phyloP scores from a whole-genome alignment of 139 green algal genomes.

The Penium margaritaceum region DNA sequence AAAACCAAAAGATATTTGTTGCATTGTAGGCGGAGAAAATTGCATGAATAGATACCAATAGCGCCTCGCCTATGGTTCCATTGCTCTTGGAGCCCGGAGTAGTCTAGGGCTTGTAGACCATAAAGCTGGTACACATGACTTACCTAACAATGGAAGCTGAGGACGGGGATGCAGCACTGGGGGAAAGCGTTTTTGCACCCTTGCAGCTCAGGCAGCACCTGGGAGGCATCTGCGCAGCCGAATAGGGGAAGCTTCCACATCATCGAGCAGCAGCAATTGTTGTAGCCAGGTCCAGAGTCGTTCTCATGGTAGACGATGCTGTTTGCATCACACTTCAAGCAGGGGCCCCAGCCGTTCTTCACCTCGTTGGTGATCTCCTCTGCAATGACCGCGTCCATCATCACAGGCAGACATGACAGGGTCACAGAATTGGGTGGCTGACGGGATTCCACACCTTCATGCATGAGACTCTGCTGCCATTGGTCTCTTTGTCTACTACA shows the following conservation, averaged over 20 bases:
- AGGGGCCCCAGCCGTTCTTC: constrained; percentile 38
- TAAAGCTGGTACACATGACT: constrained; percentile 65
- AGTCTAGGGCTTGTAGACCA: constrained; percentile 53
- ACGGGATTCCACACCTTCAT: constrained; percentile 48
- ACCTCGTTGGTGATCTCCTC: constrained; percentile 47
- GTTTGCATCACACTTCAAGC: constrained; percentile 36
- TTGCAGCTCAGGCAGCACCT: constrained; percentile 48
- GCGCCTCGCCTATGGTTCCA: no score
- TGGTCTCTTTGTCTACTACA: no score
- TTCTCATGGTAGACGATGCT: constrained; percentile 22
- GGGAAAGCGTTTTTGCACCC: constrained; percentile 79
- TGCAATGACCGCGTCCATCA: constrained; percentile 80
- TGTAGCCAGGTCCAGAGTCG: constrained; percentile 51
- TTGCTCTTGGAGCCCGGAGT: no score
- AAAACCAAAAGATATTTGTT: no score
- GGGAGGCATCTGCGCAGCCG: constrained; percentile 65
- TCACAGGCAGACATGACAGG: constrained; percentile 94
- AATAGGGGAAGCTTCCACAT: constrained; percentile 99
- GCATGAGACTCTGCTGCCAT: constrained; percentile 29
- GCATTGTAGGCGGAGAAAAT: no score
- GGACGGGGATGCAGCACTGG: constrained; percentile 82
- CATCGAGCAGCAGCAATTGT: constrained; percentile 72
- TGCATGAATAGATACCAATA: no score
- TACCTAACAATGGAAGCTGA: constrained; percentile 72
- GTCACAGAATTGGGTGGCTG: constrained; percentile 89